These are phyloP conservation scores for Neurospora discreta DNA, from an alignment of 495 filamentous ascomycete species.

Conservation along the genomic window DNA sequence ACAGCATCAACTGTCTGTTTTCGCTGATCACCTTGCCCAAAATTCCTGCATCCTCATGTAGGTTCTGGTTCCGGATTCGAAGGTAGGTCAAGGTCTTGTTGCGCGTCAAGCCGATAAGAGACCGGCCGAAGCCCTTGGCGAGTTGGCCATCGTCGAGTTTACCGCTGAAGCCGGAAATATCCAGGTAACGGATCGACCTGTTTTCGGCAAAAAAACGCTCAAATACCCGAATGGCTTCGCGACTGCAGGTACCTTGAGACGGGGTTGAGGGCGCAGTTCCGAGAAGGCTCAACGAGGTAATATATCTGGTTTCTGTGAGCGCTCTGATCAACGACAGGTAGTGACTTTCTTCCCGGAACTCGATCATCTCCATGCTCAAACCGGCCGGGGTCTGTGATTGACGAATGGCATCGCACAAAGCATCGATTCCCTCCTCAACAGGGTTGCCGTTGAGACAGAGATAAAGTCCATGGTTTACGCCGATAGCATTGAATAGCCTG, in stretches of 20 bases:
- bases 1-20: constrained; percentile 11
- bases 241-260: constrained; percentile 38
- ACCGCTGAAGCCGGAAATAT: constrained; percentile 83
- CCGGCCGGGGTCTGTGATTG: constrained; percentile 54
- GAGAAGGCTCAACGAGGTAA: constrained; percentile 75
- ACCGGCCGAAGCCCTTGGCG: constrained; percentile 69
- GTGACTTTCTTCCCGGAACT: constrained; percentile 63
- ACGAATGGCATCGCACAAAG: constrained; percentile 58
- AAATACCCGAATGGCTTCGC: constrained; percentile 63
- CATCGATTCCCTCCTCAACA: constrained; percentile 58
- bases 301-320: constrained; percentile 58
- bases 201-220: constrained; percentile 71
- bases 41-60: constrained; percentile 36
- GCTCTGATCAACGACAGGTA: constrained; percentile 67
- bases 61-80: constrained; percentile 53
- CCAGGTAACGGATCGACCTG: constrained; percentile 60
- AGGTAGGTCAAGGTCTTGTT: constrained; percentile 69
- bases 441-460: constrained; percentile 73
- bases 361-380: constrained; percentile 74
- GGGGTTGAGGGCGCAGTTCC: constrained; percentile 69
- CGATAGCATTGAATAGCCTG: constrained; percentile 66
- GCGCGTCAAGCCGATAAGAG: constrained; percentile 61
- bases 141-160: constrained; percentile 79
- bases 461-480: constrained; percentile 54
- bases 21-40: constrained; percentile 35